A percentile compares a stretch with the other conserved stretches of the same genome.
phyloP scores from a whole-genome alignment of 352 stramenopile genomes.

The Pythium pyrilobum region DNA sequence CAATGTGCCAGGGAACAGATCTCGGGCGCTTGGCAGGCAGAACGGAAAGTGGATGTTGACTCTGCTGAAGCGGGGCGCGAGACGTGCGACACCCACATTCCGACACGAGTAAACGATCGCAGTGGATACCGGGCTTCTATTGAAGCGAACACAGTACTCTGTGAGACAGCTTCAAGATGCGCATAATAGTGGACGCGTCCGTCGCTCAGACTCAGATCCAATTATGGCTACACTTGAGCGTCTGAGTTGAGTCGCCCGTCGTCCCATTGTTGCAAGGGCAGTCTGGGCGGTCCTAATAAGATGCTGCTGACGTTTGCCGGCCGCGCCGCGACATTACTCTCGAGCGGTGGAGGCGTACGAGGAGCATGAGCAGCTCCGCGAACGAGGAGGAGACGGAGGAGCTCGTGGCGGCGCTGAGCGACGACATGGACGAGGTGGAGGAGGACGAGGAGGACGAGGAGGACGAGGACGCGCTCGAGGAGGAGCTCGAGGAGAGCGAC shows the following conservation, averaged over 20 bases:
- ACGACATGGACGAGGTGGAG: constrained; percentile 4
- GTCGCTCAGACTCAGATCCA: not conserved
- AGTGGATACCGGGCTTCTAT: constrained; percentile 6
- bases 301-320: too few species aligned
- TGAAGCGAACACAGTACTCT: not conserved
- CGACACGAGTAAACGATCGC: not conserved
- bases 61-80: not conserved
- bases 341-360: too few species aligned
- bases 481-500: not conserved
- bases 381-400: constrained; percentile 19
- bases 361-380: constrained; percentile 3
- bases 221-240: constrained; percentile 16
- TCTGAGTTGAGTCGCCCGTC: not conserved
- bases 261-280: too few species aligned
- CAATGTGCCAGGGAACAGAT: not conserved
- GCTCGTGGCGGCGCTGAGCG: constrained; percentile 10
- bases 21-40: not conserved
- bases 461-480: not conserved
- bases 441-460: not conserved
- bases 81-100: constrained; percentile 4
- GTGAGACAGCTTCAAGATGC: constrained; percentile 16
- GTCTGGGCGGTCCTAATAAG: too few species aligned
- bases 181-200: constrained; percentile 8
- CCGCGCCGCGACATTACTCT: too few species aligned
- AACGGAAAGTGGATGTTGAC: too few species aligned